Conservation (phyloP, 2,329 filamentous ascomycete species). For the Penicillium sp. region DNA sequence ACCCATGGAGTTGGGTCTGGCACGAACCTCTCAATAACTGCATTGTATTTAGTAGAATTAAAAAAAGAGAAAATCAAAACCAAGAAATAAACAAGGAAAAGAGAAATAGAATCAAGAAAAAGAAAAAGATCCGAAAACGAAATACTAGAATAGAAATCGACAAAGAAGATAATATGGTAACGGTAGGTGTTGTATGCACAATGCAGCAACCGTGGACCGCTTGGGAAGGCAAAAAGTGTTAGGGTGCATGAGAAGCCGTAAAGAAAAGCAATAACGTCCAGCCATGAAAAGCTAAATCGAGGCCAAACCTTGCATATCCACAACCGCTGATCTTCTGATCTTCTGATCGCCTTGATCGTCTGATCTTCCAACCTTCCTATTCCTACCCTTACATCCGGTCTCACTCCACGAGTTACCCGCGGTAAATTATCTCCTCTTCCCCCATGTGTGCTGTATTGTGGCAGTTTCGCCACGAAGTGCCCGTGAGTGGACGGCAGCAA, state of each 20-base stretch:
- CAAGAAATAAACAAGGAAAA: not conserved
- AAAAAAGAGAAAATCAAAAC: not conserved
- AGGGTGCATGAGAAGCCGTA: not conserved
- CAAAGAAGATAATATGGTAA: no score
- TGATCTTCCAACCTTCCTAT: slow-evolving; percentile 8
- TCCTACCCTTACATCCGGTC: not conserved
- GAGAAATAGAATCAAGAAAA: no score
- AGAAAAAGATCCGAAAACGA: not conserved
- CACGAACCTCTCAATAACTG: not conserved
- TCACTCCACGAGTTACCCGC: not conserved
- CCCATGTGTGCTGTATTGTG: slow-evolving; percentile 12
- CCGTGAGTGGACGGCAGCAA: slow-evolving; percentile 3
- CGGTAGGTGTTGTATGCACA: not conserved
- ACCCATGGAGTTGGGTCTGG: slow-evolving; percentile 4
- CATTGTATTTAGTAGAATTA: not conserved
- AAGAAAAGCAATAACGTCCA: slow-evolving; percentile 13
- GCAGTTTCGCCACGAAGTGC: not conserved
- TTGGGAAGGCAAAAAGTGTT: not conserved
- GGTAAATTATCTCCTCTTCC: not conserved
- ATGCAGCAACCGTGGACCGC: not conserved
- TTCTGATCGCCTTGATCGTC: slow-evolving; percentile 17
- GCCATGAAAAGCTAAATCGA: slow-evolving; percentile 12
- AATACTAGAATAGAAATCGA: not conserved
- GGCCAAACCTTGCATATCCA: slow-evolving; percentile 11
- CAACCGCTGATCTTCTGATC: slow-evolving; percentile 1